These are phyloP conservation scores for Diddensiella santjacobensis DNA, from an alignment of 805 yeast genomes.

Conservation along the genomic window DNA sequence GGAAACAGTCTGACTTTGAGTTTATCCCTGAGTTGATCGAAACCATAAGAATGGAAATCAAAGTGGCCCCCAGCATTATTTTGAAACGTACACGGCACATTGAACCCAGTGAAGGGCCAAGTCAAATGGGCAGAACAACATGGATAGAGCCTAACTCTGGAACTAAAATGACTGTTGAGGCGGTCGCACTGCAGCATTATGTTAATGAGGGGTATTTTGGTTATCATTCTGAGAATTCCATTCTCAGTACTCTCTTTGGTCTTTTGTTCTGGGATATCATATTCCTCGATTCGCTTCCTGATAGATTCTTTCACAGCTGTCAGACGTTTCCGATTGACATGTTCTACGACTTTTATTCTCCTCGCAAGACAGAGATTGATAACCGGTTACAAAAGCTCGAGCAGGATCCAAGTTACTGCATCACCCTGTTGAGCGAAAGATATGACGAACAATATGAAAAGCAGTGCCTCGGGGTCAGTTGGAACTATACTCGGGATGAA, in stretches of 20 bases:
- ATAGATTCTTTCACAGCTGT: conserved; percentile 32
- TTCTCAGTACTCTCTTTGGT: conserved; percentile 29
- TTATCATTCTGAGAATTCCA: conserved; percentile 35
- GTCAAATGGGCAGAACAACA: conserved; percentile 4
- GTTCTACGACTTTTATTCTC: conserved; percentile 24
- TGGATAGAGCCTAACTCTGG: conserved; percentile 4
- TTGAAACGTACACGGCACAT: conserved; percentile 16
- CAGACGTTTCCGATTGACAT: conserved; percentile 34
- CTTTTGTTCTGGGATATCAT: conserved; percentile 32
- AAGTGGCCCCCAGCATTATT: conserved; percentile 14
- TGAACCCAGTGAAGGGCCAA: conserved; percentile 7
- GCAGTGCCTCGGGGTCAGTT: conserved; percentile 30
- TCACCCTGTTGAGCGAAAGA: conserved; percentile 5
- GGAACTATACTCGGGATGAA: conserved; percentile 26
- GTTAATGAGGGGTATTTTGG: conserved; percentile 31
- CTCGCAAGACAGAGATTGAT: conserved; percentile 24
- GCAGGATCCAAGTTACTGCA: conserved; percentile 10
- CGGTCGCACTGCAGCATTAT: conserved; percentile 32
- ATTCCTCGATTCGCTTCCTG: conserved; percentile 25
- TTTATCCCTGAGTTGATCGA: not conserved
- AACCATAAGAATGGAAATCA: not conserved
- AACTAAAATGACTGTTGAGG: conserved; percentile 30
- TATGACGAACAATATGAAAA: conserved; percentile 24
- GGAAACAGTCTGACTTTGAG: not conserved
- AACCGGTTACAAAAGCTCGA: conserved; percentile 23